These are phyloP conservation scores for Labyrinthula sp. DNA, from an alignment of 352 stramenopile species.

Conservation along the genomic window DNA sequence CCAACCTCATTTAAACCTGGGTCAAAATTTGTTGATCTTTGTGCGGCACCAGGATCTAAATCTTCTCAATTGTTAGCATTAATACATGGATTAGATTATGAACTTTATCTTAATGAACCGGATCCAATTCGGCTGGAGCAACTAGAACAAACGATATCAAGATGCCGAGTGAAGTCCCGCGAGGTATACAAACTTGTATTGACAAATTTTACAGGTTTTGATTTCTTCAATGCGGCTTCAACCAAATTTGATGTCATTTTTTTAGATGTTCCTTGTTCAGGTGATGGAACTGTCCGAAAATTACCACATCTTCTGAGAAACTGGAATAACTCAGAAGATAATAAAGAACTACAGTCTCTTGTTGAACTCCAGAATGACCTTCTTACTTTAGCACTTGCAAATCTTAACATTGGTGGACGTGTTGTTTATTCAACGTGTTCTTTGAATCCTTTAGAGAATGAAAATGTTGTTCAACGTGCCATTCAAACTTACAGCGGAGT, in stretches of 20 bases:
- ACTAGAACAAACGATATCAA: constrained; percentile 7
- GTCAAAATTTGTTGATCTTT: constrained; percentile 84
- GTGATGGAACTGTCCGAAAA: constrained; percentile 94
- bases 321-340: constrained; percentile 67
- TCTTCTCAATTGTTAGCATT: constrained; percentile 82
- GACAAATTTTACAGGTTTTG: constrained; percentile 34
- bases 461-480: constrained; percentile 98
- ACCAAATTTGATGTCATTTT: constrained; percentile 97
- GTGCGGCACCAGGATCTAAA: constrained; percentile 91
- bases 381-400: constrained; percentile 43
- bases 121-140: constrained; percentile 21
- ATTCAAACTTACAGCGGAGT: no score
- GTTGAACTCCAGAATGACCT: constrained; percentile 86
- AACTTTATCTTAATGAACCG: no score
- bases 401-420: constrained; percentile 49
- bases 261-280: constrained; percentile 89
- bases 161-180: no score
- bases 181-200: constrained; percentile 5
- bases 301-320: constrained; percentile 80
- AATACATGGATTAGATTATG: no score
- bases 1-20: constrained; percentile 69
- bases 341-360: constrained; percentile 61
- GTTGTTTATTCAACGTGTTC: constrained; percentile 92
- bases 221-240: no score
- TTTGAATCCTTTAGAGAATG: constrained; percentile 96